These are phyloP conservation scores for Phalaenopsis aphrodite DNA, from an alignment of 106 monocot genomes.

Conservation along the genomic window DNA sequence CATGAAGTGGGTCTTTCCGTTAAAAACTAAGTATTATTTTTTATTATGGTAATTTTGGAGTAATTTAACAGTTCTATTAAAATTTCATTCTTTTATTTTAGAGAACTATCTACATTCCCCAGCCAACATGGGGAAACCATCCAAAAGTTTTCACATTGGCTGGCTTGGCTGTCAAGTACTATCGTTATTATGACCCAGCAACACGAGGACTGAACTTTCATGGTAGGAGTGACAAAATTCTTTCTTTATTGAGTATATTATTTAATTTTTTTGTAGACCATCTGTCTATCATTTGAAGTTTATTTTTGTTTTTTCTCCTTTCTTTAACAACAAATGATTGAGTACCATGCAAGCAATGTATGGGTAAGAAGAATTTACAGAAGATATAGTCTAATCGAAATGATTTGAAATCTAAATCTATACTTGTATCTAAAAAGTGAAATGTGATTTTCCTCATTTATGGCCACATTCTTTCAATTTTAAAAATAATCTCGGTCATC, in stretches of 20 bases:
- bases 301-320: background rate
- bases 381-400: background rate
- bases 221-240: constrained; percentile 30
- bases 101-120: constrained; percentile 83
- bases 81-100: constrained; percentile 19
- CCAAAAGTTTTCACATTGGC: constrained; percentile 79
- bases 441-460: too few species aligned
- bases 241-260: background rate
- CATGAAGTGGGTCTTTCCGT: constrained; percentile 38
- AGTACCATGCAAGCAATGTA: background rate
- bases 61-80: background rate
- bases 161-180: constrained; percentile 68
- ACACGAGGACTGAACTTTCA: constrained; percentile 83
- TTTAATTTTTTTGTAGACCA: background rate
- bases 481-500: too few species aligned
- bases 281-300: background rate
- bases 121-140: constrained; percentile 98
- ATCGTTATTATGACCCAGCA: constrained; percentile 90
- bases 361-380: background rate
- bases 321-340: background rate
- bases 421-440: background rate
- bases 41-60: constrained; percentile 2
- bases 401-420: background rate
- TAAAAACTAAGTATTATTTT: background rate
- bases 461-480: too few species aligned